Base-by-base conservation (phyloP, 805 yeast species). In the Candida wancherniae region DNA sequence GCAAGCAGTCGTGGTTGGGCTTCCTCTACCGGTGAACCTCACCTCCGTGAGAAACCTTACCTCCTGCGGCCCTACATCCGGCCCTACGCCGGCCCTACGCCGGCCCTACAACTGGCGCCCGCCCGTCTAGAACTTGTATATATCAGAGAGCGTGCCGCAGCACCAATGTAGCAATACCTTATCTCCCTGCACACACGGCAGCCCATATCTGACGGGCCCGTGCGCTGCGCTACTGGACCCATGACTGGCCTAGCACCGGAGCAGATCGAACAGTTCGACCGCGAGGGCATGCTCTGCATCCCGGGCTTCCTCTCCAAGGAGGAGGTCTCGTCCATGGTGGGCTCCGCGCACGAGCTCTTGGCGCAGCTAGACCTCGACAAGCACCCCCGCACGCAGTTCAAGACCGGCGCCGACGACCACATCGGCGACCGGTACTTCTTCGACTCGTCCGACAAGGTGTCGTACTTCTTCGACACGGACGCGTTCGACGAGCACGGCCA, bases 381-480 rank as follows among this genome's bases (percentile, higher is more conserved):
- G 6, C 92, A 84, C 45, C 90, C 94, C 10, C 49, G 71, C 50
- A 82, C 88, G 8, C 73, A 69, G 50, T 83, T 83, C 63, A 74
- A 77, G 21, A 83, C 92, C 1, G 70, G 63, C 9, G 66, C 61
- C 3, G 62, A 64, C 13, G 69, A 70, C 23, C 88, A 82, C 49
- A 68, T 83, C 25, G 88, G 90, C 2, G 88, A 84, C 53, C 65
- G 71, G 9, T 83, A 84, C 51, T 83, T 83, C 50, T 54, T 84
- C 17, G 67, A 72, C 15, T 79, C 87, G 2, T 68, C 84, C 0
- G 83, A 83, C 45, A 81, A 82, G 39, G 63, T 84, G 4, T 67
- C 75, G 2, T 84, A 59, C 47, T 84, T 83, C 53, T 75, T 83
- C 39, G 94, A 83, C 44, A 74, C 74, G 3, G 84, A 73, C 44